Base-by-base conservation (phyloP, 176 grass and related monocot species). In the Alloteropsis semialata region DNA sequence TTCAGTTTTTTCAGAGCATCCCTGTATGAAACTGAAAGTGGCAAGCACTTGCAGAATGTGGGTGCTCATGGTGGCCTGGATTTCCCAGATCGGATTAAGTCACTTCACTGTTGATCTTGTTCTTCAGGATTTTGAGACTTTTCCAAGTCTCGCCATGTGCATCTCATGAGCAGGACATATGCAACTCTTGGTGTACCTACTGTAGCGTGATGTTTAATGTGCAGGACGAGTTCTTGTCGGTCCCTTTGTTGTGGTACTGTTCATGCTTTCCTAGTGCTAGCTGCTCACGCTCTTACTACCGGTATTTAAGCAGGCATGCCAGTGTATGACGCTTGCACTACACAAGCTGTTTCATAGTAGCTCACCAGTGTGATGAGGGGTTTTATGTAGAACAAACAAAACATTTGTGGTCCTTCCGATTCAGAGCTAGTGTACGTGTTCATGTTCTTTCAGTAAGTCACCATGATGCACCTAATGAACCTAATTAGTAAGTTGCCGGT, bases 221-320 rank as follows among this genome's bases (percentile, higher is more conserved):
- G 69, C 34, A 57, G 19, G 43, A 39, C 55, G 11, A 49, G 54
- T 57, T 63, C 42, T 48, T 83, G 63, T 81, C 69, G 78, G 77
- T 38, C 62, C 62, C 25, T 55, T 77, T 9, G 18, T 28, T 17
- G 16, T 44, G 27, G 65, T 33, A 34, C 66, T 78, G 73, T 59
- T 72, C 78, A 42, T 78, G 73, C 2, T 72, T 78, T 72, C 65
- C 72, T 57, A 48, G 48, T n/a, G n/a, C n/a, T n/a, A n/a, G n/a
- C n/a, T n/a, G n/a, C n/a, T n/a, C n/a, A n/a, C n/a, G n/a, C n/a
- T n/a, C n/a, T n/a, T n/a, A n/a, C n/a, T n/a, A n/a, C n/a, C n/a
- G n/a, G n/a, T n/a, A n/a, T n/a, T n/a, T n/a, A n/a, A n/a, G n/a
- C 71, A 56, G 78, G 65, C 83, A 82, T 74, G 74, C 21, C 28